Evolutionary conservation across 1,139 yeast species (phyloP), one percentile per base, ranked within the genome.

Genomic region (Debaryomyces singareniensis): DNA sequence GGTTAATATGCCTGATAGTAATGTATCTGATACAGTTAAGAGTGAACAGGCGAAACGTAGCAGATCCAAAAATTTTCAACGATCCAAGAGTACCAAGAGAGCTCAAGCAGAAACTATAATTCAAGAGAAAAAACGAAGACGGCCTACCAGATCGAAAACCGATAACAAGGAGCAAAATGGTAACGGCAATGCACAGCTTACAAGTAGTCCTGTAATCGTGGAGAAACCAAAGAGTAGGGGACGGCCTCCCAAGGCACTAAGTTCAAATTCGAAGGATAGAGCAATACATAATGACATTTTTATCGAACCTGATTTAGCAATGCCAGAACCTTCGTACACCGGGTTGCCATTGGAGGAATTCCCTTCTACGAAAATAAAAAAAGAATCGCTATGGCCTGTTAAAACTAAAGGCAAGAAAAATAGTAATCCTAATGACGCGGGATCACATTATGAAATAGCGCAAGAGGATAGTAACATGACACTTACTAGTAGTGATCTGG

Each of bases 271-370:
- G 5, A 14, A 31, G 20, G 40, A 41, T 4, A 44, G 47, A 28
- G 44, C 21, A 7, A 18, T 18, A 7, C 42, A 5, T 26, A 30
- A 14, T 5, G 42, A 37, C 25, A 35, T 30, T 14, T 67, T 80
- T 58, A 51, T 58, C 10, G 91, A 82, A 47, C 89, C 91, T 0
- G 66, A 63, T 6, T 51, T 69, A 21, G 71, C 78, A 0, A 63
- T 59, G 14, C 75, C 78, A 0, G 49, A 49, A 12, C 72, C 80
- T 3, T 58, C 63, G 15, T 71, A 72, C 28, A 78, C 87, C 0
- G 94, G 94, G 1, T 61, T 71, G 24, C 80, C 89, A 3, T 52
- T 83, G 30, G 86, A 75, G 37, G 63, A 72, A 4, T 60, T 63
- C 4, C 94, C 94, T 5, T 71, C 72, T 5, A 48, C 61, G 0